Base-by-base conservation (phyloP, 2,329 filamentous ascomycete genomes). In the Ophiobolus disseminans region DNA sequence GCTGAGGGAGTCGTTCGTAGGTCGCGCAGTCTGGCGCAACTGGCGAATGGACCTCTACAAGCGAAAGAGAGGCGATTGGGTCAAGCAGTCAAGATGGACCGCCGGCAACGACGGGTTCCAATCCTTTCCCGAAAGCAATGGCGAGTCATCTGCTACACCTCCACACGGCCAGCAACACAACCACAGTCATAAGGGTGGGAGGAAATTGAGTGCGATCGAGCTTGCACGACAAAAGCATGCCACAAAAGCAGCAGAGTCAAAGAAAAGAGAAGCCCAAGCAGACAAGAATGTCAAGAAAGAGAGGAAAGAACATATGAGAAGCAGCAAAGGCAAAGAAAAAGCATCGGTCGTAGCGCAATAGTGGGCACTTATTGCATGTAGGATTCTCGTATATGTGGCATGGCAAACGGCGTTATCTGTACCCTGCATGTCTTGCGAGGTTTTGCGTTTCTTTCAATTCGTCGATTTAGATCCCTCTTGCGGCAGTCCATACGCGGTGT, bases 11-110 rank as follows among this genome's bases (percentile, higher is more conserved):
- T 86, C 82, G 1, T 82, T 80, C 26, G 79, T 84, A 17, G 87
- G 87, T 2, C 76, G 86, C 25, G 85, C 84, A 3, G 86, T 90
- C 9, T 89, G 86, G 86, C 80, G 84, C 56, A 90, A 89, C 63
- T 90, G 87, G 87, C 81, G 79, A 26, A 86, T 90, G 82, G 87
- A 90, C 70, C 72, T 87, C 5, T 90, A 86, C 71, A 87, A 86
- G 65, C 77, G 85, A 21, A 76, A 80, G 42, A 76, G 83, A 31
- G 77, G 75, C 5, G 85, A 88, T 46, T 90, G 87, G 87, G 78
- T 86, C 48, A 77, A 76, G 47, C 80, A 83, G 57, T 82, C 82
- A 9, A 86, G 85, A 43, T 70, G 70, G 47, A 75, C 75, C 28
- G 78, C 76, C n/a, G 77, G 75, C 39, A 79, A 78, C 48, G 77